Percentiles rank a stretch among this genome's conserved stretches.
Conservation (phyloP, 139 green algal genomes). For the Penium margaritaceum region DNA sequence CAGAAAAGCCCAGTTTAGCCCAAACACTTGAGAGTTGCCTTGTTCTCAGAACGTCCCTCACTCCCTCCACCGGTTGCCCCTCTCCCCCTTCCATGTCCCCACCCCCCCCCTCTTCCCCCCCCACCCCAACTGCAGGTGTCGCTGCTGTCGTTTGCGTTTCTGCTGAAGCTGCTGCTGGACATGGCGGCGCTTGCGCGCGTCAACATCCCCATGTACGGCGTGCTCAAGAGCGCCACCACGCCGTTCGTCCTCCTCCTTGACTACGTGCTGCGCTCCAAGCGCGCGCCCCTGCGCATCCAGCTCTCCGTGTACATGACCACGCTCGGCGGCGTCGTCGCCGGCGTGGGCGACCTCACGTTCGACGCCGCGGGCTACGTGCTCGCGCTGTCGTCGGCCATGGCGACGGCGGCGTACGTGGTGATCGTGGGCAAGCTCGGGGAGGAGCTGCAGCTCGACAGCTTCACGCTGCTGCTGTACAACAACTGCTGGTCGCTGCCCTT, state of each 20-base stretch:
- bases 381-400: conserved; percentile 44
- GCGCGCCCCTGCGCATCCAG: conserved; percentile 33
- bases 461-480: conserved; percentile 51
- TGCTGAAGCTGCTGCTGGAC: conserved; percentile 53
- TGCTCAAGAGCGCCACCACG: conserved; percentile 54
- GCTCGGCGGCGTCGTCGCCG: conserved; percentile 48
- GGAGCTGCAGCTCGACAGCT: conserved; percentile 49
- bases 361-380: conserved; percentile 50
- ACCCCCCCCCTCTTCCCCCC: background rate
- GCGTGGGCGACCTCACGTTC: conserved; percentile 50
- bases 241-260: conserved; percentile 52
- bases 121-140: conserved; percentile 36
- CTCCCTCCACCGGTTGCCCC: background rate
- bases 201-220: conserved; percentile 57
- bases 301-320: conserved; percentile 49
- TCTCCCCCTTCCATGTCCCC: background rate
- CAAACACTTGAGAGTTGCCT: too few species aligned
- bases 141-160: conserved; percentile 46
- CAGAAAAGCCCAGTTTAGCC: too few species aligned
- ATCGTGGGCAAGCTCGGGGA: conserved; percentile 55
- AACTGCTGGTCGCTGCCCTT: conserved; percentile 52
- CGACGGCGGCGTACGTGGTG: conserved; percentile 51
- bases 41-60: background rate
- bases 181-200: conserved; percentile 48
- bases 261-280: conserved; percentile 45